Evolutionary conservation across 2,329 filamentous ascomycete genomes (phyloP).

Genomic region (Sclerotinia glacialis): DNA sequence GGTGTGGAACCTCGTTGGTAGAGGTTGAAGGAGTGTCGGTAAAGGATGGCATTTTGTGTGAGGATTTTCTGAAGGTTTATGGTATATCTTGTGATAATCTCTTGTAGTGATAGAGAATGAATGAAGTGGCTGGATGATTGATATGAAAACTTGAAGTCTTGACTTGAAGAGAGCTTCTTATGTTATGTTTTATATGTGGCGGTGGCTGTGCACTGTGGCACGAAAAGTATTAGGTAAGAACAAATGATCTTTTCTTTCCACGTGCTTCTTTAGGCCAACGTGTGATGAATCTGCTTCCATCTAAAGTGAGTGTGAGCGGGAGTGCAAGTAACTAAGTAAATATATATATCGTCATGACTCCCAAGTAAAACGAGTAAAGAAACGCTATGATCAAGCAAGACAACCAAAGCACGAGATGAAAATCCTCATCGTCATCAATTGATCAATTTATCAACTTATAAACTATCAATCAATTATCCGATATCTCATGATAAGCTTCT

Average conservation of each 20-base stretch:
- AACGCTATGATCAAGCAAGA: too few relatives aligned
- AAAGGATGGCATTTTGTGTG: conserved; percentile 20
- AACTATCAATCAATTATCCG: too few relatives aligned
- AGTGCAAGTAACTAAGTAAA: too few relatives aligned
- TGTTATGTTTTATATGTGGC: neutral
- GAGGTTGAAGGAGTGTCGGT: conserved; percentile 13
- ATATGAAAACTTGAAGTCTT: neutral
- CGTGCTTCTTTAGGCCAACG: neutral
- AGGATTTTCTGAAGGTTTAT: neutral
- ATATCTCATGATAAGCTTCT: too few relatives aligned
- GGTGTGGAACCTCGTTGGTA: neutral
- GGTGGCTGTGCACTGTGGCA: conserved; percentile 11
- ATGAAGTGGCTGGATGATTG: neutral
- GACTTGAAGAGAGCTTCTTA: conserved; percentile 1
- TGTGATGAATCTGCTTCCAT: too few relatives aligned
- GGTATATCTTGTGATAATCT: neutral
- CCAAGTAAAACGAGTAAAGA: too few relatives aligned
- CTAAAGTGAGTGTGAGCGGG: too few relatives aligned
- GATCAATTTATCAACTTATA: too few relatives aligned
- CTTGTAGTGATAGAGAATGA: neutral
- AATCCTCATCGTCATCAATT: too few relatives aligned
- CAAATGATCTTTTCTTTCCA: neutral
- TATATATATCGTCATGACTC: too few relatives aligned
- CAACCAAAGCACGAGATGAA: too few relatives aligned
- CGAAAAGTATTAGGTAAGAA: conserved; percentile 4